A percentile compares a stretch with the other conserved stretches of the same genome.
phyloP scores from a whole-genome alignment of 1,284 basidiomycete species.

The Bondarzewia mesenterica region DNA sequence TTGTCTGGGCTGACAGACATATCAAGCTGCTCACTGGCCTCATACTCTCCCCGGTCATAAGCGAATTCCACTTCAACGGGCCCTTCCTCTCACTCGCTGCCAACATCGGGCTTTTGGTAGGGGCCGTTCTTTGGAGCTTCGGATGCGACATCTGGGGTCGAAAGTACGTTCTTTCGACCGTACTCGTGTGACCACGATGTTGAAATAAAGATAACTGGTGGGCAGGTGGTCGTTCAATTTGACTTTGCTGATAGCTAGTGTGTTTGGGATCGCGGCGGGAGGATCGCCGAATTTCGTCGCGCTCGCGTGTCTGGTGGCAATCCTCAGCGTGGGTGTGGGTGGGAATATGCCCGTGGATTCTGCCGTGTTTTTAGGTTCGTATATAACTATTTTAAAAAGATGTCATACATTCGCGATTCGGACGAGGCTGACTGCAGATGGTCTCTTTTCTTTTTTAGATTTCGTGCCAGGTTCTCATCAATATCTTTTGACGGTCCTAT shows the following conservation, averaged over 20 bases:
- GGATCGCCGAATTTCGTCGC: slow-evolving; percentile 34
- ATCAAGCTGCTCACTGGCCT: slow-evolving; percentile 42
- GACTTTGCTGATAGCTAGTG: slow-evolving; percentile 50
- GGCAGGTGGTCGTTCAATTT: slow-evolving; percentile 53
- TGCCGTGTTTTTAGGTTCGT: slow-evolving; percentile 51
- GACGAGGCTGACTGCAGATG: no score
- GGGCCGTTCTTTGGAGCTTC: slow-evolving; percentile 58
- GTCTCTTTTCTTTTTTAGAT: slow-evolving; percentile 26
- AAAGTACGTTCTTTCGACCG: slow-evolving; percentile 25
- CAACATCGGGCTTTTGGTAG: slow-evolving; percentile 56
- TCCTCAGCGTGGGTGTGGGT: slow-evolving; percentile 40
- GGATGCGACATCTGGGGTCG: slow-evolving; percentile 62
- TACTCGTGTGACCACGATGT: no score
- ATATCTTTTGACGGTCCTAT: slow-evolving; percentile 59
- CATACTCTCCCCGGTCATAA: slow-evolving; percentile 46
- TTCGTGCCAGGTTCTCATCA: slow-evolving; percentile 62
- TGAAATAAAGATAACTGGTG: no score
- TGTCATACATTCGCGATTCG: no score
- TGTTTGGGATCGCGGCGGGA: slow-evolving; percentile 44
- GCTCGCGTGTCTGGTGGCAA: slow-evolving; percentile 36
- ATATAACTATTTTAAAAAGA: no score
- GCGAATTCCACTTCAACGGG: slow-evolving; percentile 47
- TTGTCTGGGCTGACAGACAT: neutral
- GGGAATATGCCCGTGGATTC: slow-evolving; percentile 59
- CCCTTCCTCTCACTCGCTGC: slow-evolving; percentile 52